phyloP scores from a whole-genome alignment of 2,329 filamentous ascomycete species.

The Penicillium sclerotigenum region DNA sequence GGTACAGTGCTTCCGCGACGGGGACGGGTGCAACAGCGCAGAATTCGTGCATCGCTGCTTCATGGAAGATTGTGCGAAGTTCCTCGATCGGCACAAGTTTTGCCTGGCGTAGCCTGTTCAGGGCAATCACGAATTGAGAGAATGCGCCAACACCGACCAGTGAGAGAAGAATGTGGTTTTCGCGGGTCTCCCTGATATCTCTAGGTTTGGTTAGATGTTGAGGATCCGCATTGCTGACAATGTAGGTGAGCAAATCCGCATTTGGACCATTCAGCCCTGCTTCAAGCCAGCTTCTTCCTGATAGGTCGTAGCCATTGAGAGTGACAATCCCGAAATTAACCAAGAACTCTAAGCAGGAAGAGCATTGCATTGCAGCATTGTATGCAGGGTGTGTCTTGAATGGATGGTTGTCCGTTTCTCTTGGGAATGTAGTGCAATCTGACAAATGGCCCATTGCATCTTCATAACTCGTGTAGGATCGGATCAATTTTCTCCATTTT shows the following conservation, averaged over 20 bases:
- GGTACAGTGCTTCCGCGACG: neutral
- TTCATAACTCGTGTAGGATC: neutral
- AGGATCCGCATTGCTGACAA: neutral
- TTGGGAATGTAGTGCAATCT: neutral
- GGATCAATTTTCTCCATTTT: neutral
- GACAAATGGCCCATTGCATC: neutral
- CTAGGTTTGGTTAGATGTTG: neutral
- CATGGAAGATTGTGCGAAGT: neutral
- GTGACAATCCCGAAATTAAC: neutral
- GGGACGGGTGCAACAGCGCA: neutral
- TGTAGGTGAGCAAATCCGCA: neutral
- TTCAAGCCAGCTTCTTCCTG: constrained; percentile 2
- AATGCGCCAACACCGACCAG: neutral
- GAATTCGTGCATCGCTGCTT: constrained; percentile 1
- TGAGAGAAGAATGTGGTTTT: constrained; percentile 1
- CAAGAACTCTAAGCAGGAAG: neutral
- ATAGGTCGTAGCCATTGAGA: neutral
- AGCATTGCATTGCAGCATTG: neutral
- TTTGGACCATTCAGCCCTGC: constrained; percentile 1
- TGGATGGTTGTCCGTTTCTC: neutral
- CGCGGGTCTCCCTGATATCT: neutral
- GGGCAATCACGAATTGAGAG: neutral
- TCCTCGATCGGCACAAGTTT: neutral
- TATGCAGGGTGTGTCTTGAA: constrained; percentile 2
- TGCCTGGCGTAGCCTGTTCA: neutral